Evolutionary conservation across 2,329 filamentous ascomycete species (phyloP).

Genomic region (Leptosphaerulina australis): DNA sequence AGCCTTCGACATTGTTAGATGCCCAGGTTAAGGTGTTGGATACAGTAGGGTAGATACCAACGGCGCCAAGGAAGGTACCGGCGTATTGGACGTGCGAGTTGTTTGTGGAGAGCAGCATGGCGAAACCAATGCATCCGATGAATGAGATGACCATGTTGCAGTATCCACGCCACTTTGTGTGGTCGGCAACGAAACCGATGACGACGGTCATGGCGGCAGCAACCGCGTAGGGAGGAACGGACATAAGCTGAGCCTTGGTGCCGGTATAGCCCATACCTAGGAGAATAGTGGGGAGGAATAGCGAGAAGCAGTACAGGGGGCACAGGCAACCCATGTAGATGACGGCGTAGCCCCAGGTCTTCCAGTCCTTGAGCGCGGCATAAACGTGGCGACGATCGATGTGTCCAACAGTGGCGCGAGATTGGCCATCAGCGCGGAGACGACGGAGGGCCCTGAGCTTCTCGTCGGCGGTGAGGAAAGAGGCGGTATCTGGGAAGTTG

Average conservation of each 20-base stretch:
- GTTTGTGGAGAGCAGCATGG: slow-evolving; percentile 73
- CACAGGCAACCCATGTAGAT: slow-evolving; percentile 68
- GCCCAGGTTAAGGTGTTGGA: slow-evolving; percentile 87
- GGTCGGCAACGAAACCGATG: slow-evolving; percentile 77
- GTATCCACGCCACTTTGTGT: slow-evolving; percentile 72
- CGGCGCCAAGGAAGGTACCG: slow-evolving; percentile 80
- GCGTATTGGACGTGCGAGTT: slow-evolving; percentile 76
- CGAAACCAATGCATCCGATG: slow-evolving; percentile 77
- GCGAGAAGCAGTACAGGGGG: slow-evolving; percentile 45
- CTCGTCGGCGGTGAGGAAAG: slow-evolving; percentile 60
- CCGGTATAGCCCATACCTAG: slow-evolving; percentile 59
- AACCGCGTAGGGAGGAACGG: slow-evolving; percentile 75
- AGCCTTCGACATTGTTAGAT: slow-evolving; percentile 89
- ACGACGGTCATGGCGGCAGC: slow-evolving; percentile 72
- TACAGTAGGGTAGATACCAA: slow-evolving; percentile 88
- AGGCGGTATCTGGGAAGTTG: slow-evolving; percentile 66
- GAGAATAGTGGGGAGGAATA: slow-evolving; percentile 57
- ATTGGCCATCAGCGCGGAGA: slow-evolving; percentile 71
- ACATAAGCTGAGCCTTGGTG: slow-evolving; percentile 72
- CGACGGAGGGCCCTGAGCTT: slow-evolving; percentile 65
- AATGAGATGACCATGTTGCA: slow-evolving; percentile 78
- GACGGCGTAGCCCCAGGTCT: slow-evolving; percentile 60
- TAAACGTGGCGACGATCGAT: slow-evolving; percentile 49
- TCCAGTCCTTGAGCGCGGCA: slow-evolving; percentile 55
- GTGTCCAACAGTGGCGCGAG: slow-evolving; percentile 62